Base-by-base conservation (phyloP, 169 alveolate species). In the Perkinsus marinus region DNA sequence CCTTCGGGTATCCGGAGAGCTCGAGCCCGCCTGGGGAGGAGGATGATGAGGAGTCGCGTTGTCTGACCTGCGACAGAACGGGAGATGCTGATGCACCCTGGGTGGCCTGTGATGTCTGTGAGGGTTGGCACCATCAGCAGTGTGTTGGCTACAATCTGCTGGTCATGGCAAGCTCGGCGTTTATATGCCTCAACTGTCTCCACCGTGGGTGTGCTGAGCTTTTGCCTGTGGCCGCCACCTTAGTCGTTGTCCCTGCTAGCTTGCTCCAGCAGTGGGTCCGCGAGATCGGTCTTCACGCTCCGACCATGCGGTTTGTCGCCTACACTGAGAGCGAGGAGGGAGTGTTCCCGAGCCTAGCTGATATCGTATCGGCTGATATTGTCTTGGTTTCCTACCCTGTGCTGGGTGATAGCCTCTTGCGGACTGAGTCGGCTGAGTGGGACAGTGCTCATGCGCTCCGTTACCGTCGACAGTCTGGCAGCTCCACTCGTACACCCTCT, bases 211-310 rank as follows among this genome's bases (percentile, higher is more conserved):
- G 34, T 30, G 79, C 22, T 2, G 22, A 57, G 26, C 34, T 13
- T 68, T 38, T 69, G 9, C 90, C n/a, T n/a, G 90, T 89, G 19
- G 43, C 39, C 43, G 93, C 93, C 36, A 92, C 94, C 6, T 91
- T 93, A n/a, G 41, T 93, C 5, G 94, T 93, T 34, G 89, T 92
- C 79, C 95, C 95, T 9, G 90, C 95, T 9, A 90, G 92, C 26
- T 90, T 93, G 46, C 91, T 92, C 19, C 91, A 68, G 89, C 95
- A 93, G 92, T 93, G 95, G 95, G 37, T 16, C 57, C 92, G 92
- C 9, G 95, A 93, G 89, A 91, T 93, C 30, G 46, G 90, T 38
- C 43, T 30, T 3, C 93, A 92, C 92, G 57, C 92, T 6, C 79
- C 79, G 79, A 16, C 37, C 79, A 13, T 57, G 34, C 79, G 79